Conservation (phyloP, 2,329 filamentous ascomycete species). For the Helotiales sp. region DNA sequence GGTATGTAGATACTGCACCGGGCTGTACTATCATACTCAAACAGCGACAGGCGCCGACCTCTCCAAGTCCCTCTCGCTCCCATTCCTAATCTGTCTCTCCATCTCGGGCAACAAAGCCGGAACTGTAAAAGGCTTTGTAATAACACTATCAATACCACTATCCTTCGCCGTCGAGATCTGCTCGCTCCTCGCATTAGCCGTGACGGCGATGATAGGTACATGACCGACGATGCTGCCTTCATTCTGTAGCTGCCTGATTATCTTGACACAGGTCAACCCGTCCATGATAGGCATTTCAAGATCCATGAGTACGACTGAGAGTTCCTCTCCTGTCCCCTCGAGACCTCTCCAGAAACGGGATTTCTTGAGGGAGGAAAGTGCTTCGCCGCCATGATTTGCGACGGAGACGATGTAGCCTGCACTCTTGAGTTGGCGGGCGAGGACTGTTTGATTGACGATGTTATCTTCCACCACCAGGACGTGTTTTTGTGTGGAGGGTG, state of each 20-base stretch:
- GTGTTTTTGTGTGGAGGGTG: constrained; percentile 27
- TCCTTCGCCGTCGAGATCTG: constrained; percentile 36
- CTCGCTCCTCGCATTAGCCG: constrained; percentile 39
- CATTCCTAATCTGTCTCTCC: constrained; percentile 40
- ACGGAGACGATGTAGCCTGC: constrained; percentile 51
- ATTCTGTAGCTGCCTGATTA: constrained; percentile 63
- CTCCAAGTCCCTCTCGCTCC: not conserved
- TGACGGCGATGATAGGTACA: constrained; percentile 42
- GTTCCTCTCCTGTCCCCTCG: constrained; percentile 41
- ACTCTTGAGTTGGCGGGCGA: constrained; percentile 55
- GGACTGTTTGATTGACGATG: constrained; percentile 62
- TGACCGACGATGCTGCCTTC: constrained; percentile 56
- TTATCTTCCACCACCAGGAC: constrained; percentile 66
- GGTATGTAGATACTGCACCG: no score
- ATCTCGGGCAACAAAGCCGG: constrained; percentile 65
- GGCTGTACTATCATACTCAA: not conserved
- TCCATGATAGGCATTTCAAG: constrained; percentile 78
- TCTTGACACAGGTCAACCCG: constrained; percentile 67
- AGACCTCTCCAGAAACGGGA: constrained; percentile 27
- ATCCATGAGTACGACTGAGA: constrained; percentile 73
- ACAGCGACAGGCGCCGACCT: constrained; percentile 1
- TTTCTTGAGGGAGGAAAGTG: constrained; percentile 48
- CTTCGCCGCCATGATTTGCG: constrained; percentile 62
- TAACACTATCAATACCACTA: constrained; percentile 58
- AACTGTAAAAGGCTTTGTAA: constrained; percentile 75